Evolutionary conservation across 345 rosid genomes (phyloP).

Genomic region (Populus pruinosa): DNA sequence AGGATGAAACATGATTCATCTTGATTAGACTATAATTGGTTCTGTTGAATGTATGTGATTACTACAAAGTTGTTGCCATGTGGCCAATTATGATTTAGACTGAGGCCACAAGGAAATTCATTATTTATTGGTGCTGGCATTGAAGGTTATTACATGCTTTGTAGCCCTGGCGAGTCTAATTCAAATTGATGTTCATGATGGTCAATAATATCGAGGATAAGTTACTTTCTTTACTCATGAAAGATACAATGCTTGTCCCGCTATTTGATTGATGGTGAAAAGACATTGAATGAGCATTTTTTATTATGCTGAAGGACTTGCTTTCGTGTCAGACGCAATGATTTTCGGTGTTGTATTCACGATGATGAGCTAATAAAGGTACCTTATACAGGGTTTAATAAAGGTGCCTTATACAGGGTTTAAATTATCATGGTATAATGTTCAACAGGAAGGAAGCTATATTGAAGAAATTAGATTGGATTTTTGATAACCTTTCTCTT

Average conservation of each 20-base stretch:
- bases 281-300: not conserved
- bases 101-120: not conserved
- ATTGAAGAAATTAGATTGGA: no score
- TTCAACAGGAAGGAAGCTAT: no score
- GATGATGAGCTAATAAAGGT: no score
- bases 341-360: no score
- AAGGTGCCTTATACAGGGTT: no score
- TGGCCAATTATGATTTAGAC: not conserved
- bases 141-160: not conserved
- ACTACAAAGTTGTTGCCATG: not conserved
- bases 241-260: not conserved
- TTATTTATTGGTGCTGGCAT: not conserved
- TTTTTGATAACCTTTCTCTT: no score
- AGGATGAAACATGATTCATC: slow-evolving; percentile 2
- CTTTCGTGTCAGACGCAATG: no score
- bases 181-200: not conserved
- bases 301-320: not conserved
- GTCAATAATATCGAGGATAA: not conserved
- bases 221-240: not conserved
- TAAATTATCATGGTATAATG: no score
- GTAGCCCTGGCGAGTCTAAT: slow-evolving; percentile 3
- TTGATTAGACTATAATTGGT: slow-evolving; percentile 5
- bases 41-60: slow-evolving; percentile 4
- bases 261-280: not conserved
- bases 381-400: no score